phyloP scores from a whole-genome alignment of 495 filamentous ascomycete genomes.

The Talaromyces stipitatus region DNA sequence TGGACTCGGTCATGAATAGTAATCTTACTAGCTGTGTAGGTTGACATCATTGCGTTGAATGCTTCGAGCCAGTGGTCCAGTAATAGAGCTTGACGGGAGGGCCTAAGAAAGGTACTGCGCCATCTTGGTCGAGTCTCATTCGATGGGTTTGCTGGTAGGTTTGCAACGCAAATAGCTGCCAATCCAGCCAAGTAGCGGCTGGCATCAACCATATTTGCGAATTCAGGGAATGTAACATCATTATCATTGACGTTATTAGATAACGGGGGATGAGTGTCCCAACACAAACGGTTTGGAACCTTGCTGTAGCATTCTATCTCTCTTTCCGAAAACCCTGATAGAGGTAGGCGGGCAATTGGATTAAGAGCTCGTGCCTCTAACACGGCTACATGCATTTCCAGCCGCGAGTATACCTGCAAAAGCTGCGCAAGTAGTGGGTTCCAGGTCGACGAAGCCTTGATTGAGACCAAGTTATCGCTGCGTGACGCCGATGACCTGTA shows the following conservation, averaged over 20 bases:
- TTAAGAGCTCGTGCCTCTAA: background rate
- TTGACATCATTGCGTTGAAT: constrained; percentile 1
- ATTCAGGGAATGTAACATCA: background rate
- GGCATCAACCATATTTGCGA: background rate
- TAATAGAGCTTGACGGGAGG: background rate
- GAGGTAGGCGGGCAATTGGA: background rate
- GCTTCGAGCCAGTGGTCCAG: constrained; percentile 3
- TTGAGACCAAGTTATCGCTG: background rate
- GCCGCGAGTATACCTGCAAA: background rate
- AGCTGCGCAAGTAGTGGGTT: constrained; percentile 3
- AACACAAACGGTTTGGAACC: background rate
- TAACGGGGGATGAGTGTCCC: background rate
- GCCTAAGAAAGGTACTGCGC: background rate
- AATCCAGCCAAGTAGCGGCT: background rate
- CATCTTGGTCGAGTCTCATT: background rate
- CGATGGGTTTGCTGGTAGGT: background rate
- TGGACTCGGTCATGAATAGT: background rate
- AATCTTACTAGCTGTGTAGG: background rate
- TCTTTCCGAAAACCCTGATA: background rate
- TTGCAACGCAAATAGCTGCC: background rate
- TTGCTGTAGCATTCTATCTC: background rate
- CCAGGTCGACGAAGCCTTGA: background rate
- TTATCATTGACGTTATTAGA: background rate
- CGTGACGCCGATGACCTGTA: background rate
- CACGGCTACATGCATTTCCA: constrained; percentile 1